These are phyloP conservation scores for Macadamia tetraphylla DNA, from an alignment of 164 flowering plant species.

Conservation along the genomic window DNA sequence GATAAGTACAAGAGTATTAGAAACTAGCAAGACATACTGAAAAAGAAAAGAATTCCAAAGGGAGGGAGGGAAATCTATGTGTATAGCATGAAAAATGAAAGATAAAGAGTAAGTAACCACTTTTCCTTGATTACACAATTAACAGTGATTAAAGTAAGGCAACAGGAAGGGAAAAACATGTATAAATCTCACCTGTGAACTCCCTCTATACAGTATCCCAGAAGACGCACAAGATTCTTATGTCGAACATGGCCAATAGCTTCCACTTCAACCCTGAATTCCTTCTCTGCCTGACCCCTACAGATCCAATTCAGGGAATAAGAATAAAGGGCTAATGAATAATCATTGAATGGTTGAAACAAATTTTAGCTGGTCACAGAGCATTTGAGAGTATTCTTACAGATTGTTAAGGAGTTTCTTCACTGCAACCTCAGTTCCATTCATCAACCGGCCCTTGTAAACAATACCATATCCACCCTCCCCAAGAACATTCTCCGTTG, in stretches of 20 bases:
- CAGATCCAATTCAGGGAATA: constrained; percentile 11
- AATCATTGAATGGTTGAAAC: not conserved
- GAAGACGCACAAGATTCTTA: constrained; percentile 71
- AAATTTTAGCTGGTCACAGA: not conserved
- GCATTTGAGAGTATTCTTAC: constrained; percentile 37
- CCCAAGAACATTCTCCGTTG: constrained; percentile 65
- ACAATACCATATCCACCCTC: constrained; percentile 97
- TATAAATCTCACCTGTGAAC: constrained; percentile 50
- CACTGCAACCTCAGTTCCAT: constrained; percentile 86
- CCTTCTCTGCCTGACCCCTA: constrained; percentile 82
- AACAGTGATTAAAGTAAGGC: not conserved
- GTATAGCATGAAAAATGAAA: not conserved
- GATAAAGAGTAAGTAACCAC: not conserved
- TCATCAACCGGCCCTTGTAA: constrained; percentile 61
- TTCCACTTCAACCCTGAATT: constrained; percentile 78
- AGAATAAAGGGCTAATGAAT: constrained; percentile 1
- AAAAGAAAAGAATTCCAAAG: not conserved
- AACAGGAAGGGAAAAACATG: not conserved
- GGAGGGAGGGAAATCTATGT: not conserved
- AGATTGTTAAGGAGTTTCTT: constrained; percentile 82
- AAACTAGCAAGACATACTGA: not conserved
- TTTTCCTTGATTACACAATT: not conserved
- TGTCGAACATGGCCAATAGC: constrained; percentile 87
- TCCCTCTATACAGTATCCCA: constrained; percentile 79
- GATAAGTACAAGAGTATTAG: not conserved